Evolutionary conservation across 805 yeast species (phyloP), one percentile per base, ranked within the genome.

Genomic region (Candida montana): DNA sequence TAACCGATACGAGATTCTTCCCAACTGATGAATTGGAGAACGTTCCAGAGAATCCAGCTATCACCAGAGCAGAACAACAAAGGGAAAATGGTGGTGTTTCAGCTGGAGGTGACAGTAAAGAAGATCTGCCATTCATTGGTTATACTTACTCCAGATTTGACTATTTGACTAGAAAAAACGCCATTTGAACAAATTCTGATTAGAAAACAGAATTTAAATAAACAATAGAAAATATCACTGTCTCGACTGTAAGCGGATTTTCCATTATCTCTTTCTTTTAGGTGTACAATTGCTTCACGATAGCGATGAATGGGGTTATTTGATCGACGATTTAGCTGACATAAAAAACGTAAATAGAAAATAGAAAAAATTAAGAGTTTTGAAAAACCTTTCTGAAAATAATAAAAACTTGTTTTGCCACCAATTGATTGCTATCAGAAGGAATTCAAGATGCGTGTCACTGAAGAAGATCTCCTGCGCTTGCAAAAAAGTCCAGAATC

Each of bases 1-100:
- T 91, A 46, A 91, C 98, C 6, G 99, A 93, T 62, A 93, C 99
- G 0, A 74, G 97, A 53, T 91, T 91, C 70, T 93, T 93, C 88
- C 98, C 99, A 32, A 88, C 95, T 2, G 98, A 91, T 61, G 99
- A 91, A 59, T 71, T 91, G 55, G 96, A 91, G 62, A 87, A 86
- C 55, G 89, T 91, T 39, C 96, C 98, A 2, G 97, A 90, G 55
- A 79, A 87, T 35, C 95, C 96, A 11, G 82, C 81, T 5, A 68
- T 75, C 58, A 72, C 75, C 58, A 72, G 70, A 58, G 88, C 89
- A 24, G 82, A 81, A 52, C 74, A 75, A 53, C 83, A 75, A 58
- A 71, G 81, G 50, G 84, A 78, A 45, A 47, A 44, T 29, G 46
- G 40, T 30, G 46, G 40, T 34, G 69, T 69, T 54, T 69, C 71